Evolutionary conservation across 2,329 filamentous ascomycete species (phyloP).

Genomic region (Aureobasidium sp.): DNA sequence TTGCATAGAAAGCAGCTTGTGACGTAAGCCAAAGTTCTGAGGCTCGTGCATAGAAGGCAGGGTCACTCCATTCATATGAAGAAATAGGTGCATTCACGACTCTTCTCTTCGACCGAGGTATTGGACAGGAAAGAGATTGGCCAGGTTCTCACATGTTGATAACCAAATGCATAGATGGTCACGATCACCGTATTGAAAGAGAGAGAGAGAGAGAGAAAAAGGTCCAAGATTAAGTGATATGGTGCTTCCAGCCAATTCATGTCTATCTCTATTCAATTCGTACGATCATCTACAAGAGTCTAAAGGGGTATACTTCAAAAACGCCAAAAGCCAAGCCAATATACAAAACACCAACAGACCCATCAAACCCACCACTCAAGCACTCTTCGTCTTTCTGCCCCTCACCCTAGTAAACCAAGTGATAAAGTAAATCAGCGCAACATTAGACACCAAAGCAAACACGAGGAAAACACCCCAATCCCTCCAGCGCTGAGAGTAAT

Average conservation of each 20-base stretch:
- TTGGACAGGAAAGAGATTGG: no score
- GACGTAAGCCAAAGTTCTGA: neutral
- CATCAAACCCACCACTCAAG: neutral
- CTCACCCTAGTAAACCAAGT: slow-evolving; percentile 12
- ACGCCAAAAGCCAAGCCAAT: neutral
- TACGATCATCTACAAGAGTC: neutral
- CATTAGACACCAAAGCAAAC: slow-evolving; percentile 7
- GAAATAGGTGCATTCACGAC: neutral
- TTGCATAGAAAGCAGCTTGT: neutral
- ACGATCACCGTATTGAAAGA: no score
- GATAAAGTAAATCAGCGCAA: slow-evolving; percentile 10
- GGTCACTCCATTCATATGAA: neutral
- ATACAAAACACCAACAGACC: neutral
- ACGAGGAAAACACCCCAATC: slow-evolving; percentile 12
- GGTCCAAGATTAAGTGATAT: neutral
- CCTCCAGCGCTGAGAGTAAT: slow-evolving; percentile 10
- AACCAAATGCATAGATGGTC: no score
- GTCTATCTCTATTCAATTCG: neutral
- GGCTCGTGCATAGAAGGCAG: no score
- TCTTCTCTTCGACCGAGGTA: no score
- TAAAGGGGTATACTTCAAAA: neutral
- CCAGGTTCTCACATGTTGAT: no score
- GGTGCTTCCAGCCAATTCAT: neutral
- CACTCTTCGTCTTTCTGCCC: neutral
- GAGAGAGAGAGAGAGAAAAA: neutral